phyloP scores from a whole-genome alignment of 1,139 yeast genomes.

The Zygosaccharomyces pseudobailii region DNA sequence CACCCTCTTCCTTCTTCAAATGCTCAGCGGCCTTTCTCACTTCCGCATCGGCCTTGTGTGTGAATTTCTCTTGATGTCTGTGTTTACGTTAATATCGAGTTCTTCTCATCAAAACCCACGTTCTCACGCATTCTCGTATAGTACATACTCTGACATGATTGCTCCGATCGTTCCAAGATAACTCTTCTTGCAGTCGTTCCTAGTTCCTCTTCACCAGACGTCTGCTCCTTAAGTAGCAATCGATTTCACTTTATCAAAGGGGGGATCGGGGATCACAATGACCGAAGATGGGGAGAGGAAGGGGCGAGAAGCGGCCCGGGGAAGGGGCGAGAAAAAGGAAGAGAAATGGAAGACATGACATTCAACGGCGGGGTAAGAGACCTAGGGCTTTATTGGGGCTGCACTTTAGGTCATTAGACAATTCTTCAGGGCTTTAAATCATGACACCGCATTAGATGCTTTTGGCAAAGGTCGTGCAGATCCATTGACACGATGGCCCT shows the following conservation, averaged over 20 bases:
- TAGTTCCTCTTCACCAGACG: not conserved
- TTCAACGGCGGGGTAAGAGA: not conserved
- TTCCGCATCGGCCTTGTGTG: constrained; percentile 10
- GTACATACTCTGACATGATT: constrained; percentile 16
- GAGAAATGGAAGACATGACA: not conserved
- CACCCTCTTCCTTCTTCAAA: constrained; percentile 9
- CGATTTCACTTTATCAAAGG: constrained; percentile 3
- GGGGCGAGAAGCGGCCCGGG: not conserved
- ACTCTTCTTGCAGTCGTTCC: not conserved
- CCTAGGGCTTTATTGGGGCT: not conserved
- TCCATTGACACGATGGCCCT: too few species aligned
- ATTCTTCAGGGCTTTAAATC: too few species aligned
- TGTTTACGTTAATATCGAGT: constrained; percentile 1
- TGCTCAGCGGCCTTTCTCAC: constrained; percentile 12
- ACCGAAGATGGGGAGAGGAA: not conserved
- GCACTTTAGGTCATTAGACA: not conserved
- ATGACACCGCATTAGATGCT: too few species aligned
- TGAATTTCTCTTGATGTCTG: constrained; percentile 6
- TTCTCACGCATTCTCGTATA: not conserved
- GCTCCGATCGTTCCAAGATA: not conserved
- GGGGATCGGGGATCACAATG: not conserved
- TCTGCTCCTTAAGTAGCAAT: constrained; percentile 4
- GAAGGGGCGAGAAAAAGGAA: not conserved
- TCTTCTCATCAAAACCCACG: too few species aligned
- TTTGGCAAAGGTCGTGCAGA: too few species aligned